A percentile compares a stretch with the other conserved stretches of the same genome.
phyloP scores from a whole-genome alignment of 1,139 yeast species.

The Hansenula lynferdii region DNA sequence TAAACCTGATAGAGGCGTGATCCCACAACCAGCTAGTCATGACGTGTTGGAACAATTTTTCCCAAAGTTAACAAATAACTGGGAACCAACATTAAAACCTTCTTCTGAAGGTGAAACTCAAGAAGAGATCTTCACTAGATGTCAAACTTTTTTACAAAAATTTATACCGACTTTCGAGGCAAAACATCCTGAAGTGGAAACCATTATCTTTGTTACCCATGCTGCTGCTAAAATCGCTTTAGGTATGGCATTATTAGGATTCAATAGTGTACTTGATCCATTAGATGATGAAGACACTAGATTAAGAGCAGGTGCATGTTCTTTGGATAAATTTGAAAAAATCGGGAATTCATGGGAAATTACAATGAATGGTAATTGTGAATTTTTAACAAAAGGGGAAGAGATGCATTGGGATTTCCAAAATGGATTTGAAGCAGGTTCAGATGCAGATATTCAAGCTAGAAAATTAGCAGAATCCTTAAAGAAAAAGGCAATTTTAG shows the following conservation, averaged over 20 bases:
- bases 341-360: conserved; percentile 48
- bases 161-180: conserved; percentile 49
- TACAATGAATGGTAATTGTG: conserved; percentile 63
- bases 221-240: conserved; percentile 82
- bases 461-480: conserved; percentile 23
- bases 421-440: conserved; percentile 65
- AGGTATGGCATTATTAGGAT: conserved; percentile 61
- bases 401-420: conserved; percentile 87
- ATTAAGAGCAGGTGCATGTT: conserved; percentile 50
- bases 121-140: conserved; percentile 54
- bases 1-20: conserved; percentile 44
- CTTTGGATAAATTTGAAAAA: conserved; percentile 48
- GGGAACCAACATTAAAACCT: conserved; percentile 48
- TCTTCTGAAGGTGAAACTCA: conserved; percentile 64
- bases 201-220: conserved; percentile 65
- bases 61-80: conserved; percentile 36
- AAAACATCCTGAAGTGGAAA: conserved; percentile 48
- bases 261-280: conserved; percentile 39
- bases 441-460: conserved; percentile 64
- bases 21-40: conserved; percentile 57
- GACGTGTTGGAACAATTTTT: conserved; percentile 46
- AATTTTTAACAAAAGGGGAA: conserved; percentile 65
- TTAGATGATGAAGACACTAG: conserved; percentile 45
- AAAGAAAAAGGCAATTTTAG: not conserved
- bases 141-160: conserved; percentile 40